These are phyloP conservation scores for Kwoniella sp. DNA, from an alignment of 768 basidiomycete species.

Conservation along the genomic window DNA sequence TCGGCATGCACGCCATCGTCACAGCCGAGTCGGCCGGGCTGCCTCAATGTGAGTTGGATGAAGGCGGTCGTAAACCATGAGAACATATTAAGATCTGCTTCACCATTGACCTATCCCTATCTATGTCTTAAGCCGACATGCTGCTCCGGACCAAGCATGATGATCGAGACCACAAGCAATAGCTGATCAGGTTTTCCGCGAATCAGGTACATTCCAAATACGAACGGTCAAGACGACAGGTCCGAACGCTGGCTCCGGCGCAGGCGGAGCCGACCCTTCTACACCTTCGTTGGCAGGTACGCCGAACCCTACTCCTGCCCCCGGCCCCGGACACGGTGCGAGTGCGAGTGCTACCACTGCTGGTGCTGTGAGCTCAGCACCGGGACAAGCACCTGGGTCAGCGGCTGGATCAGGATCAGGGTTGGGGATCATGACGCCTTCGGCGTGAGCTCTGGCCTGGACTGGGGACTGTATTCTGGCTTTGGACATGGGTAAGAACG, in stretches of 20 bases:
- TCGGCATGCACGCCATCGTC: conserved; percentile 77
- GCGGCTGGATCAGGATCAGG: neutral
- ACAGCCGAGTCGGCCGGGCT: conserved; percentile 74
- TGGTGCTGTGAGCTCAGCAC: too few relatives aligned
- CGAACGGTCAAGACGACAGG: conserved; percentile 42
- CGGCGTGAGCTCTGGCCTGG: too few relatives aligned
- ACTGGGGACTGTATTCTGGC: too few relatives aligned
- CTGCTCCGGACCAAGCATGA: too few relatives aligned
- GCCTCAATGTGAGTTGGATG: conserved; percentile 71
- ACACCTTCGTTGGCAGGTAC: conserved; percentile 9
- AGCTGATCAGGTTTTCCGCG: neutral
- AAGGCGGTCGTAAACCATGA: neutral
- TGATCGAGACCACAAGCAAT: too few relatives aligned
- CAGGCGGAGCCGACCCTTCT: neutral
- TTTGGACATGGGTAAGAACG: too few relatives aligned
- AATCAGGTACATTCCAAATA: conserved; percentile 51
- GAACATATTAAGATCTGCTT: too few relatives aligned
- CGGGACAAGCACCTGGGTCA: neutral
- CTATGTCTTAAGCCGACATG: too few relatives aligned
- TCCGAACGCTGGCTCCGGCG: conserved; percentile 6
- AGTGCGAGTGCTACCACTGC: neutral
- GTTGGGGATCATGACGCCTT: neutral
- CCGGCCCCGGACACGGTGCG: neutral
- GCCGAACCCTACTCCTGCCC: conserved; percentile 15
- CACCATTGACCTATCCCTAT: too few relatives aligned